Evolutionary conservation across 2,329 filamentous ascomycete species (phyloP).

Genomic region (Aspergillus thermomutatus): DNA sequence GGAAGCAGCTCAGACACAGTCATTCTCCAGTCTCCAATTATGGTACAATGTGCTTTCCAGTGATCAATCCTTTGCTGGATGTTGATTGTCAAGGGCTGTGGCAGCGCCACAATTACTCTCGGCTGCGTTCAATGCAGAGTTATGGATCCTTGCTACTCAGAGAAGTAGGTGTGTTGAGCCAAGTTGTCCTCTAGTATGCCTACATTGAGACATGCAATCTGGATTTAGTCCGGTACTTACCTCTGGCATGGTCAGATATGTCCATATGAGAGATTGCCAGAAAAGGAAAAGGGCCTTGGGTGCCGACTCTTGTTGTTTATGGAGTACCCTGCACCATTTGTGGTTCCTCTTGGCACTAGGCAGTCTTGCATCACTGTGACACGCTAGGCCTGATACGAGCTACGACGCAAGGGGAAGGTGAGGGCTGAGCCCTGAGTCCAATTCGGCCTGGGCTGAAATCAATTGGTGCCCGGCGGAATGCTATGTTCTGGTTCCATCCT

Average conservation of each 20-base stretch:
- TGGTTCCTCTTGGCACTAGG: background rate
- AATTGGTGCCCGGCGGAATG: too few relatives aligned
- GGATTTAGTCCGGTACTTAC: background rate
- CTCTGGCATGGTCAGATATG: background rate
- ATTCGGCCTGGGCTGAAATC: too few relatives aligned
- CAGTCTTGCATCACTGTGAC: constrained; percentile 3
- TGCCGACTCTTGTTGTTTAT: background rate
- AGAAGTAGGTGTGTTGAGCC: background rate
- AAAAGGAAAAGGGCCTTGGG: constrained; percentile 15
- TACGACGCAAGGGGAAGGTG: constrained; percentile 25
- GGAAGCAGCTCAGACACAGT: background rate
- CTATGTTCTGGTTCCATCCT: too few relatives aligned
- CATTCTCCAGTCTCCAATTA: background rate
- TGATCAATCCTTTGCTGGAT: background rate
- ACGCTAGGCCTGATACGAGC: constrained; percentile 22
- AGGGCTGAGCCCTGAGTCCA: constrained; percentile 19
- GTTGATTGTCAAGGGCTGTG: background rate
- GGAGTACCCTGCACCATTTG: too few relatives aligned
- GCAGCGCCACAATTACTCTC: background rate
- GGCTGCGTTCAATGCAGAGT: background rate
- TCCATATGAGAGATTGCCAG: background rate
- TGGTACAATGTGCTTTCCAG: background rate
- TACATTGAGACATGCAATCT: background rate
- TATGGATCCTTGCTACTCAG: background rate
- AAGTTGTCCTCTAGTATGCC: background rate